Percentiles rank a stretch among this genome's conserved stretches.
Evolutionary conservation across 2,329 filamentous ascomycete genomes (phyloP).

Genomic region (Lachnellula occidentalis): DNA sequence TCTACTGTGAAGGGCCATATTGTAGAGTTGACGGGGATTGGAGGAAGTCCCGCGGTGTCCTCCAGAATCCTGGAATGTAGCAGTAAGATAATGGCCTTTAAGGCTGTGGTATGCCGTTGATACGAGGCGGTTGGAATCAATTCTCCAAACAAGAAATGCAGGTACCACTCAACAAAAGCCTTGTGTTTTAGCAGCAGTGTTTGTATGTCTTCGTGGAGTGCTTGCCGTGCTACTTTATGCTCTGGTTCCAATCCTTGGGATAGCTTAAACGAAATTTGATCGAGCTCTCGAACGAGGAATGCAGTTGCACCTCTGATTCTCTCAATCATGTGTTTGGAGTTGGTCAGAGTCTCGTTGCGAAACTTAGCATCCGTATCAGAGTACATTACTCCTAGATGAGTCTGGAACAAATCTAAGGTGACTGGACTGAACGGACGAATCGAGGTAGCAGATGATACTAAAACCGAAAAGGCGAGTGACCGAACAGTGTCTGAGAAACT

Average conservation of each 20-base stretch:
- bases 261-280: conserved; percentile 14
- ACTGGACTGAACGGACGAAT: conserved; percentile 64
- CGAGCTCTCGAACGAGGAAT: conserved; percentile 41
- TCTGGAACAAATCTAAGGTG: conserved; percentile 57
- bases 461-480: conserved; percentile 73
- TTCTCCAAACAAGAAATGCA: conserved; percentile 66
- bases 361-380: conserved; percentile 83
- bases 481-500: conserved; percentile 61
- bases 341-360: conserved; percentile 71
- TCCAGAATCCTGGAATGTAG: conserved; percentile 39
- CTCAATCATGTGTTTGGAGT: conserved; percentile 70
- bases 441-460: conserved; percentile 69
- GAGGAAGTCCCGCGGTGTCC: neutral
- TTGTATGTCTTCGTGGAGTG: conserved; percentile 6
- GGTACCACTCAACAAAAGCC: conserved; percentile 69
- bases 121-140: conserved; percentile 80
- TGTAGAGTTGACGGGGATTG: conserved; percentile 14
- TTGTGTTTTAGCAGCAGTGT: conserved; percentile 41
- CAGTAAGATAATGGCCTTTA: conserved; percentile 66
- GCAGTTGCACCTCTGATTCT: conserved; percentile 64
- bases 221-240: conserved; percentile 20
- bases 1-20: conserved; percentile 27
- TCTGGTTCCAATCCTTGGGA: neutral
- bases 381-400: conserved; percentile 65
- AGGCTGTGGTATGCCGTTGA: conserved; percentile 76